phyloP scores from a whole-genome alignment of 164 flowering plant genomes.

The Chimonanthus praecox region DNA sequence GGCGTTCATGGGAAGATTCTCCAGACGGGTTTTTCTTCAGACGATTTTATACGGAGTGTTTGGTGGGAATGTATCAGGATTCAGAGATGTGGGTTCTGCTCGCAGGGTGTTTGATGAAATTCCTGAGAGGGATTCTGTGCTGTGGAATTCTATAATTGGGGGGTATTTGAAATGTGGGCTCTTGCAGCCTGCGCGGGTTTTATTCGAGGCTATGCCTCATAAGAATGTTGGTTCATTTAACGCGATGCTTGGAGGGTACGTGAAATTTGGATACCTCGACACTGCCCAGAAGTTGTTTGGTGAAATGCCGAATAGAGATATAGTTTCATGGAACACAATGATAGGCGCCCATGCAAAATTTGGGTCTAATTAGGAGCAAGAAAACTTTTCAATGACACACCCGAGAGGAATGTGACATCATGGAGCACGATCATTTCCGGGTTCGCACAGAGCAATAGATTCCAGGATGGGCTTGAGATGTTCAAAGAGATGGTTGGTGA shows the following conservation, averaged over 20 bases:
- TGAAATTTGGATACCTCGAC: conserved; percentile 8
- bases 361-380: conserved; percentile 8
- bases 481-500: conserved; percentile 14
- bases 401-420: conserved; percentile 11
- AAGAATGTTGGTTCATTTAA: conserved; percentile 14
- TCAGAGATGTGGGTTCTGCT: conserved; percentile 18
- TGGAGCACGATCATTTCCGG: conserved; percentile 19
- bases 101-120: conserved; percentile 30
- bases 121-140: conserved; percentile 24
- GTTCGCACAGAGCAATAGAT: conserved; percentile 13
- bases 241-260: conserved; percentile 16
- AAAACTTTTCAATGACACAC: conserved; percentile 11
- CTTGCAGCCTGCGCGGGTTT: conserved; percentile 14
- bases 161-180: conserved; percentile 25
- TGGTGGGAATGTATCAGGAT: conserved; percentile 28
- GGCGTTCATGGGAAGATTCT: conserved; percentile 32
- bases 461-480: conserved; percentile 12
- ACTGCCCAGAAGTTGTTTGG: conserved; percentile 11
- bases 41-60: conserved; percentile 20
- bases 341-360: conserved; percentile 17
- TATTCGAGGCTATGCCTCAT: conserved; percentile 14
- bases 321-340: conserved; percentile 22
- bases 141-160: conserved; percentile 40
- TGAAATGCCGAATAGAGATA: conserved; percentile 18
- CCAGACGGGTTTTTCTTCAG: conserved; percentile 22